Base-by-base conservation (phyloP, 805 yeast genomes). In the Candida anglica region DNA sequence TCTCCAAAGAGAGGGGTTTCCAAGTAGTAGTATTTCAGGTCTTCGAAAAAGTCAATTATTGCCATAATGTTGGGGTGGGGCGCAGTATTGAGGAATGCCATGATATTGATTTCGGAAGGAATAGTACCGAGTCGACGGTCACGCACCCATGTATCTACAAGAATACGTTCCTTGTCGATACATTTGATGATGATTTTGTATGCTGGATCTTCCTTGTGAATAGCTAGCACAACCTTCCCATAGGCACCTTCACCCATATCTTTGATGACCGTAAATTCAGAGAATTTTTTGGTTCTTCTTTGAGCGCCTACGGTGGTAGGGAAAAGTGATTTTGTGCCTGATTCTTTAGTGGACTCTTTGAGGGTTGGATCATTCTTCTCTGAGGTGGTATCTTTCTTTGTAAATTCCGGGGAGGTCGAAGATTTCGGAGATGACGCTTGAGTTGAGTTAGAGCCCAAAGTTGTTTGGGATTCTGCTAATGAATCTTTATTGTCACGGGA, bases 91-190 rank as follows among this genome's bases (percentile, higher is more conserved):
- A 91, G 62, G n/a, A 80, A 79, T 19, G 91, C 81, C 86, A 93
- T 81, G 29, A 93, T 80, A 55, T 88, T 95, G 44, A 93, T 93
- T 57, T 93, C 98, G n/a, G 91, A 80, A 2, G 98, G 98, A 23
- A 93, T 83, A 0, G 96, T 89, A 5, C 98, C 98, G 27, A 93
- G 63, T 40, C 74, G 75, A 17, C 96, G 75, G 57, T 93, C 98
- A 36, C 98, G 71, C 2, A 88, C 95, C 98, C 98, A 93, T 0
- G 98, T 88, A 56, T 93, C 98, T 8, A 93, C 96, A 48, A 93
- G 66, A 48, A 93, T 93, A 38, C 96, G 73, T 46, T 87, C 95
- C 50, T 93, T 93, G 53, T 86, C 84, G 32, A 93, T 93, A 47
- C 94, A 79, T 57, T 93, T 93, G 38, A 89, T 76, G 13, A 93